Percentiles rank a stretch among this genome's conserved stretches.
Conservation (phyloP, 73 alveolate genomes). For the Paraurostyla sp. region DNA sequence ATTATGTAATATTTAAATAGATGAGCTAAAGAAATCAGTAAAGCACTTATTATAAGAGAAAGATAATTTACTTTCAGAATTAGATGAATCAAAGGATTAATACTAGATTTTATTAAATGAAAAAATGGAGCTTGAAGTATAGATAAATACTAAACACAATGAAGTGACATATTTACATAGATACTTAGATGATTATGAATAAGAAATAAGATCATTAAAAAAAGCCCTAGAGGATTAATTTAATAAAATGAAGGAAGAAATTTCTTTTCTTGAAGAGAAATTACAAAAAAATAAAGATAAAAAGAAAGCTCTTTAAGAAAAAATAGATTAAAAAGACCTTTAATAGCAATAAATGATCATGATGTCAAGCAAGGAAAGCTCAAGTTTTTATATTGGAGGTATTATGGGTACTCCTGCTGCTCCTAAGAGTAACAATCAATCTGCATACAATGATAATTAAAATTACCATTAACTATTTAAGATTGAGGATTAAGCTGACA, state of each 20-base stretch:
- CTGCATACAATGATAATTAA: neutral
- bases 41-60: neutral
- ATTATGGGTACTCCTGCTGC: neutral
- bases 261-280: neutral
- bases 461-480: neutral
- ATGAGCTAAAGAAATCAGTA: slow-evolving; percentile 12
- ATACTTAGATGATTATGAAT: slow-evolving; percentile 32
- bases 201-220: slow-evolving; percentile 10
- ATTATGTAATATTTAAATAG: slow-evolving; percentile 14
- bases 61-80: neutral
- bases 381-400: slow-evolving; percentile 32
- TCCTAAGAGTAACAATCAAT: neutral
- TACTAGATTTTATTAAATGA: neutral
- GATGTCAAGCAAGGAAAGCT: slow-evolving; percentile 35
- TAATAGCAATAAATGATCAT: neutral
- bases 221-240: slow-evolving; percentile 34
- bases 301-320: slow-evolving; percentile 30
- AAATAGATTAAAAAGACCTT: slow-evolving; percentile 7
- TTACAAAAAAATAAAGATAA: neutral
- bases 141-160: neutral
- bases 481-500: neutral
- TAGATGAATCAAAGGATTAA: slow-evolving; percentile 10
- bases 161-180: slow-evolving; percentile 27
- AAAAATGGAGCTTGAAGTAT: slow-evolving; percentile 38
- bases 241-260: slow-evolving; percentile 3